A percentile compares a stretch with the other conserved stretches of the same genome.
phyloP scores from a whole-genome alignment of 345 rosid species.

The Passiflora organensis region DNA sequence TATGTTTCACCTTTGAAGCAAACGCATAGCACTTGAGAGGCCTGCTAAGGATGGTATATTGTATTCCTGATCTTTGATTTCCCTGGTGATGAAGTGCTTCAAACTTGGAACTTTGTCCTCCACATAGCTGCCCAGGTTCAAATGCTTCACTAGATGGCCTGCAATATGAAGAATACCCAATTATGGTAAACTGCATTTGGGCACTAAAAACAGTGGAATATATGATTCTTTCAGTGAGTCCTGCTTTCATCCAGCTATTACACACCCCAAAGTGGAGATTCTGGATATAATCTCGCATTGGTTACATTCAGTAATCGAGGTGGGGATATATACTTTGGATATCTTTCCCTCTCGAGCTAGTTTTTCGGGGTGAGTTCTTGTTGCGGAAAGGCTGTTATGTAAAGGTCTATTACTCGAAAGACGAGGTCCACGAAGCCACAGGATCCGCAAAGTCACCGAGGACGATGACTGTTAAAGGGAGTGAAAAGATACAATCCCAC shows the following conservation, averaged over 20 bases:
- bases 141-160: constrained; percentile 50
- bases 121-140: constrained; percentile 53
- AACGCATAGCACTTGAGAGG: constrained; percentile 66
- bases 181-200: not conserved
- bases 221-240: not conserved
- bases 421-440: no score
- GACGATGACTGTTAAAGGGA: no score
- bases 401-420: no score
- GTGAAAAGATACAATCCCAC: no score
- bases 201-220: not conserved
- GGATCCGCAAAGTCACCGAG: no score
- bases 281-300: no score
- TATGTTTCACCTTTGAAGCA: constrained; percentile 50
- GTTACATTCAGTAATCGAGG: no score
- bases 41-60: constrained; percentile 66
- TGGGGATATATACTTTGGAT: no score
- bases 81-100: constrained; percentile 50
- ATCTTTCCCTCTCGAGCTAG: no score
- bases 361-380: no score
- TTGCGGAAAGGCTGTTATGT: no score
- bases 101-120: constrained; percentile 62
- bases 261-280: not conserved
- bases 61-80: constrained; percentile 28
- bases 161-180: not conserved
- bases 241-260: not conserved